Evolutionary conservation across 805 yeast genomes (phyloP).

Genomic region (Barnettozyma populi): DNA sequence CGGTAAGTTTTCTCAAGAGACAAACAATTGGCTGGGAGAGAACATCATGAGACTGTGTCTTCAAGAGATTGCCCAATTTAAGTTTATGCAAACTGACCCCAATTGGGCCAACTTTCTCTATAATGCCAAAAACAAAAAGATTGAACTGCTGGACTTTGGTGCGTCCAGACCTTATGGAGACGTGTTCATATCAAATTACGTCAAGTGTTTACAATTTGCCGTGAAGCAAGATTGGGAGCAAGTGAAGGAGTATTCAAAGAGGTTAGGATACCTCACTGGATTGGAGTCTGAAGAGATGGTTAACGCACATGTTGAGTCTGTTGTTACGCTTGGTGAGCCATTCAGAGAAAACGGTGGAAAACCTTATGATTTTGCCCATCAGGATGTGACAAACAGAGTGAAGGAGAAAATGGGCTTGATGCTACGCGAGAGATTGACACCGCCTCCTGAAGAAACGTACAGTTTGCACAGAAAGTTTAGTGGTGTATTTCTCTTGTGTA

Average conservation of each 20-base stretch:
- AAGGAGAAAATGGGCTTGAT: slow-evolving; percentile 81
- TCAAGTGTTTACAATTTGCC: slow-evolving; percentile 69
- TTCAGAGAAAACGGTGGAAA: slow-evolving; percentile 53
- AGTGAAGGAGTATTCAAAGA: slow-evolving; percentile 59
- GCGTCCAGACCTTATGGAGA: slow-evolving; percentile 79
- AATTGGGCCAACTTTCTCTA: slow-evolving; percentile 97
- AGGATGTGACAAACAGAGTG: slow-evolving; percentile 92
- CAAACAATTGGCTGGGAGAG: slow-evolving; percentile 76
- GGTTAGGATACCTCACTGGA: slow-evolving; percentile 88
- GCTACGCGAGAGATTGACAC: slow-evolving; percentile 87
- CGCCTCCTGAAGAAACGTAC: slow-evolving; percentile 98
- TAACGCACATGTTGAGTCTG: slow-evolving; percentile 89
- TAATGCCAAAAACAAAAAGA: slow-evolving; percentile 60
- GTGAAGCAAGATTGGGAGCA: slow-evolving; percentile 57
- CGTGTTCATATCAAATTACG: slow-evolving; percentile 64
- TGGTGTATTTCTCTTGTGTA: slow-evolving; percentile 88
- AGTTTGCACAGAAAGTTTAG: slow-evolving; percentile 93
- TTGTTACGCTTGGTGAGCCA: slow-evolving; percentile 89
- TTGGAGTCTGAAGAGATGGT: slow-evolving; percentile 81
- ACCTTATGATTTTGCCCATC: slow-evolving; percentile 66
- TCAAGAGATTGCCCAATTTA: slow-evolving; percentile 75
- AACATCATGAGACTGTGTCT: slow-evolving; percentile 83
- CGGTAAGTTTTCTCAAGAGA: slow-evolving; percentile 68
- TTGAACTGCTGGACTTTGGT: slow-evolving; percentile 91
- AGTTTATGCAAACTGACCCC: slow-evolving; percentile 98